Evolutionary conservation across 257 asterid species (phyloP).

Genomic region (Osmanthus fragrans): DNA sequence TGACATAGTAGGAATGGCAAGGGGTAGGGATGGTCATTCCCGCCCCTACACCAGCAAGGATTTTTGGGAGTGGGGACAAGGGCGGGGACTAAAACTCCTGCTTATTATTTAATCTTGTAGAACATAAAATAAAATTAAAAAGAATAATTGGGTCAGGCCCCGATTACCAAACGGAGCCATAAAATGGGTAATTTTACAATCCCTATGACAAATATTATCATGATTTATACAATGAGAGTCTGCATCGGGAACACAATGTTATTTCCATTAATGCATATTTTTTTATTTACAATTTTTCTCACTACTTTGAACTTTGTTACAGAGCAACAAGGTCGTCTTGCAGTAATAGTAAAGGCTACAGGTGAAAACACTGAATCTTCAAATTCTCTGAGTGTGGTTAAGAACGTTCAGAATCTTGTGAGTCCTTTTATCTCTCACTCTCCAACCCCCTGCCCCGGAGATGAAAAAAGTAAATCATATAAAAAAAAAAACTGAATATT

Average conservation of each 20-base stretch:
- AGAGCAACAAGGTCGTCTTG: conserved; percentile 45
- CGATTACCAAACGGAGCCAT: too few relatives aligned
- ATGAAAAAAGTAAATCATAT: not conserved
- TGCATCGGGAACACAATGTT: not conserved
- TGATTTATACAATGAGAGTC: not conserved
- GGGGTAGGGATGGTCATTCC: too few relatives aligned
- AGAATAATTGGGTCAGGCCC: too few relatives aligned
- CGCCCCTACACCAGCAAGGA: too few relatives aligned
- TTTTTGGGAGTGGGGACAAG: too few relatives aligned
- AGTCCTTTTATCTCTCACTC: conserved; percentile 30
- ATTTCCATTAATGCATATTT: not conserved
- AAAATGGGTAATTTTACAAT: too few relatives aligned
- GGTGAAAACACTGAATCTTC: conserved; percentile 68
- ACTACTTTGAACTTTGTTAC: conserved; percentile 19
- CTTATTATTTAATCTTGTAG: too few relatives aligned
- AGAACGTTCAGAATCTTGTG: conserved; percentile 68
- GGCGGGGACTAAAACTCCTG: too few relatives aligned
- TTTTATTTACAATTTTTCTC: not conserved
- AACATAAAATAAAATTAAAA: too few relatives aligned
- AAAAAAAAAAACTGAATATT: too few relatives aligned
- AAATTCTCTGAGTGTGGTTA: conserved; percentile 39
- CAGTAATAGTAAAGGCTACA: conserved; percentile 63
- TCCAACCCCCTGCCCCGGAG: not conserved
- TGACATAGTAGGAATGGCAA: not conserved
- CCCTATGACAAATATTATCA: not conserved